phyloP scores from a whole-genome alignment of 176 grass and related monocot species.

The Eleusine coracana region DNA sequence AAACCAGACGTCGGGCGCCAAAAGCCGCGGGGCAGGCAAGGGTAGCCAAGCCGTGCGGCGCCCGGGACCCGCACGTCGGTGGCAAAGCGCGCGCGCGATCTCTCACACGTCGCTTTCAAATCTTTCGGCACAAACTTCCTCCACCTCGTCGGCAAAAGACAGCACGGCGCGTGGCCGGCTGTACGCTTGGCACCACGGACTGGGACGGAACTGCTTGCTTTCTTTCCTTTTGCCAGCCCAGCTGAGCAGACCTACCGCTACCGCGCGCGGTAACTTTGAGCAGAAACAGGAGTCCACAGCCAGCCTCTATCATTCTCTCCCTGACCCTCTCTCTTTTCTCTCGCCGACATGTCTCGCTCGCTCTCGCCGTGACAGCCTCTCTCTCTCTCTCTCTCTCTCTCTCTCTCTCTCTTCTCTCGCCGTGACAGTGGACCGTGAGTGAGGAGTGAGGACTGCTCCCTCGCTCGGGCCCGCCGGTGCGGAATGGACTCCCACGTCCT shows the following conservation, averaged over 20 bases:
- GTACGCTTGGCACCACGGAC: conserved; percentile 3
- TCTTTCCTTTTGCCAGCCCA: background rate
- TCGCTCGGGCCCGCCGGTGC: too few species aligned
- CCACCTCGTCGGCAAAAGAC: too few species aligned
- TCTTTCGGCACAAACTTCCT: background rate
- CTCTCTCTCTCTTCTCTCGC: background rate
- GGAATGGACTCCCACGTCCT: too few species aligned
- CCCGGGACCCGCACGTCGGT: conserved; percentile 16
- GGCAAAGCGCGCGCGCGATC: conserved; percentile 1
- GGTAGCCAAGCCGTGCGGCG: too few species aligned
- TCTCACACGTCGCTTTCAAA: conserved; percentile 35
- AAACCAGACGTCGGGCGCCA: too few species aligned
- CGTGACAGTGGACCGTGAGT: background rate
- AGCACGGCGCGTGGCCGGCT: background rate
- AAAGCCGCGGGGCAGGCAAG: too few species aligned
- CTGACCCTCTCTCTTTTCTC: background rate
- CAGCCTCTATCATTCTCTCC: too few species aligned
- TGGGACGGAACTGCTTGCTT: background rate
- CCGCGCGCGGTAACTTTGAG: background rate
- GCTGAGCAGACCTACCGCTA: too few species aligned
- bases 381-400: too few species aligned
- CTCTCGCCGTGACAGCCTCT: too few species aligned
- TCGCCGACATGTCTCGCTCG: background rate
- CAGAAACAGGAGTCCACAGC: too few species aligned
- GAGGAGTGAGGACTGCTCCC: too few species aligned